Evolutionary conservation across 371 early-diverging fungal species (phyloP), one percentile per base, ranked within the genome.

Genomic region (Syncephalastrum contaminatum): DNA sequence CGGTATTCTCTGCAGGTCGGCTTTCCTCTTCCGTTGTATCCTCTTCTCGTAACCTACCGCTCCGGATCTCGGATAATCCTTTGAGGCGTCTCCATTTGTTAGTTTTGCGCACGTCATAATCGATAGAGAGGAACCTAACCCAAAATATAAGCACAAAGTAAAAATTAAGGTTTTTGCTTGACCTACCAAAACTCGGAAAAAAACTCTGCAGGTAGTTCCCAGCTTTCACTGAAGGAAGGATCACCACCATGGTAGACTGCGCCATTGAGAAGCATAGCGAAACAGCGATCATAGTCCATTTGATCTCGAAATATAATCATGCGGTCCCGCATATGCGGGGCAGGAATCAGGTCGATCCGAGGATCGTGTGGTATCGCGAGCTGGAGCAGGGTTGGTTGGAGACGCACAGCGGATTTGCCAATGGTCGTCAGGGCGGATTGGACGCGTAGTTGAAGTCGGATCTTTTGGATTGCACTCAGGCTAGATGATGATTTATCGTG

Each of bases 271-370:
- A 84, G 54, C 61, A 82, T 59, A 20, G 73, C 66, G 56, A 81
- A 81, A 20, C 81, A 80, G 2, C 77, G 77, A 18, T 84, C 85
- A 22, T 81, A 76, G 46, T 84, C 79, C 67, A 75, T 82, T 8
- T 67, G 60, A 41, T 77, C 70, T 50, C 81, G 66, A 49, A 82
- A 82, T 7, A 84, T 49, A 56, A 84, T 84, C 85, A 84, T 84
- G 53, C 80, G 62, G 36, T 82, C 85, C 36, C 83, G 67, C 65
- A 81, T 77, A 51, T 77, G 79, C 4, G 80, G 77, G 27, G 80
- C 75, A 4, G 85, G 83, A 10, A 84, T 70, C 45, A 82, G 50
- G 39, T 84, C 85, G 44, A 84, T 84, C 3, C 83, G 74, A 16
- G 85, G 69, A 43, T 84, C 83, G 47, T 84, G 85, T 1, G 83